phyloP scores from a whole-genome alignment of 1,284 basidiomycete genomes.

The Schizophyllum amplum region DNA sequence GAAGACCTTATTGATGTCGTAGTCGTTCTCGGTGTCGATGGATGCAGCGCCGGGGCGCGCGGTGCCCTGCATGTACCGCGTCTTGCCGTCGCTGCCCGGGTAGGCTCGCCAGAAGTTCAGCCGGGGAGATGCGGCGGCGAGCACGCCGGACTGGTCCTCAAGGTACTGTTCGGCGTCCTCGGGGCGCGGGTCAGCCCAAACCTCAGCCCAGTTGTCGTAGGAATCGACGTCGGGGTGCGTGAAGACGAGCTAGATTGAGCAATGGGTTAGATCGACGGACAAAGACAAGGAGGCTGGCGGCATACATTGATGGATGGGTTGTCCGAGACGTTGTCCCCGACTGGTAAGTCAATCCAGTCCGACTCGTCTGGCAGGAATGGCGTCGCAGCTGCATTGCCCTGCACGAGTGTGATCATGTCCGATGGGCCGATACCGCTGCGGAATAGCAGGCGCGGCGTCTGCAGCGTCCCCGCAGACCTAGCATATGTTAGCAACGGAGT shows the following conservation, averaged over 20 bases:
- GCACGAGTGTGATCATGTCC: constrained; percentile 49
- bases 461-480: constrained; percentile 42
- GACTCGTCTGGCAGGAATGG: constrained; percentile 38
- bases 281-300: constrained; percentile 5
- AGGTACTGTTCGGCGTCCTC: constrained; percentile 52
- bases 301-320: constrained; percentile 58
- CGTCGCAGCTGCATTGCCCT: constrained; percentile 35
- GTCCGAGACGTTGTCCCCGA: constrained; percentile 47
- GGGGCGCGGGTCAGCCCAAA: constrained; percentile 43
- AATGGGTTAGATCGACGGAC: not conserved
- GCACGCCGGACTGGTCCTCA: constrained; percentile 41
- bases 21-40: constrained; percentile 39
- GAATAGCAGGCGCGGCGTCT: constrained; percentile 53
- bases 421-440: constrained; percentile 51
- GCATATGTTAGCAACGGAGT: not conserved
- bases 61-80: constrained; percentile 57
- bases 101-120: constrained; percentile 59
- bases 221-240: constrained; percentile 54
- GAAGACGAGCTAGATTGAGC: constrained; percentile 41
- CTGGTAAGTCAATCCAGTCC: constrained; percentile 53
- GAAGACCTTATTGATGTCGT: constrained; percentile 43
- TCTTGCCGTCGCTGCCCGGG: constrained; percentile 34
- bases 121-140: constrained; percentile 51
- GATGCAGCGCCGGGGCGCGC: constrained; percentile 56
- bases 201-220: constrained; percentile 57